Evolutionary conservation across 768 basidiomycete genomes (phyloP).

Genomic region (Tylopilus balloui): DNA sequence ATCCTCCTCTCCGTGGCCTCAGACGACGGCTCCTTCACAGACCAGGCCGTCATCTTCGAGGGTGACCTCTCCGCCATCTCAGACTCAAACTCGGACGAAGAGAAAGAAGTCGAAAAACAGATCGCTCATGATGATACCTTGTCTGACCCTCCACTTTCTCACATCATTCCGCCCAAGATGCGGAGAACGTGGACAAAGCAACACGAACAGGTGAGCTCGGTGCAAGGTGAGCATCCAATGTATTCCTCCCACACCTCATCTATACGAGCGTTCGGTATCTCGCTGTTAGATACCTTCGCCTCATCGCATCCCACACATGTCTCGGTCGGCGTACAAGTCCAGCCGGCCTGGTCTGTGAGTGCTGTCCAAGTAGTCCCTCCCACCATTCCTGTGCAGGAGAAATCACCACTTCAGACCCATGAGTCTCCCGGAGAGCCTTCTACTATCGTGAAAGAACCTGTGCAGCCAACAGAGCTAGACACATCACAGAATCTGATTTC

Average conservation of each 20-base stretch:
- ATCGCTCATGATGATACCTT: conserved; percentile 40
- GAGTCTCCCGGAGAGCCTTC: conserved; percentile 8
- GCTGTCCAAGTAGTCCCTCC: conserved; percentile 36
- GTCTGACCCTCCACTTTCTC: conserved; percentile 30
- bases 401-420: background rate
- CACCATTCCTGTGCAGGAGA: conserved; percentile 13
- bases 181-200: conserved; percentile 55
- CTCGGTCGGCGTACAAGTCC: conserved; percentile 46
- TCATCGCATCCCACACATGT: conserved; percentile 27
- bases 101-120: conserved; percentile 40
- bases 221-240: conserved; percentile 34
- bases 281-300: conserved; percentile 25
- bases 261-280: conserved; percentile 29
- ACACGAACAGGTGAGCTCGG: conserved; percentile 40
- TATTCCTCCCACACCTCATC: conserved; percentile 2
- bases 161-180: conserved; percentile 59
- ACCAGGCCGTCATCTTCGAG: conserved; percentile 55
- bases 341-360: conserved; percentile 34
- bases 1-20: conserved; percentile 57
- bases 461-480: conserved; percentile 1
- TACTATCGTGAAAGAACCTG: conserved; percentile 9
- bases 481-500: conserved; percentile 13
- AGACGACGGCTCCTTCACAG: conserved; percentile 50
- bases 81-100: conserved; percentile 33
- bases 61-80: conserved; percentile 37